phyloP scores from a whole-genome alignment of 371 early-diverging fungal genomes.

The Cokeromyces recurvatus region DNA sequence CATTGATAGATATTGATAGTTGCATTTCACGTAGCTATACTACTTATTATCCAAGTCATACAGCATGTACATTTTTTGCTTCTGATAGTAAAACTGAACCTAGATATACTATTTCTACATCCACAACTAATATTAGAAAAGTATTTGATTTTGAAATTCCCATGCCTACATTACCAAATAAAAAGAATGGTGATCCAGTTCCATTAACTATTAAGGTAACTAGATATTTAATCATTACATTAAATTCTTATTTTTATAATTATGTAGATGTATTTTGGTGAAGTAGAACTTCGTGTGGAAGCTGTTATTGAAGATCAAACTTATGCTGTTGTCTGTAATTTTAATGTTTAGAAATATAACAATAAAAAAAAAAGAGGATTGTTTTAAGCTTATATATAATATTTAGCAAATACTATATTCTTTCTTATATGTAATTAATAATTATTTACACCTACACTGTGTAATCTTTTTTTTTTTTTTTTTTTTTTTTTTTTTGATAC shows the following conservation, averaged over 20 bases:
- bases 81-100: constrained; percentile 51
- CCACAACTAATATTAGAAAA: constrained; percentile 33
- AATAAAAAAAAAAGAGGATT: background rate
- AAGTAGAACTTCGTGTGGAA: constrained; percentile 56
- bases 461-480: too few relatives aligned
- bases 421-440: too few relatives aligned
- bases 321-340: constrained; percentile 38
- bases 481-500: too few relatives aligned
- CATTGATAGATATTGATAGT: constrained; percentile 35
- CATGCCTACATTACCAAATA: constrained; percentile 50
- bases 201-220: constrained; percentile 36
- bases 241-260: background rate
- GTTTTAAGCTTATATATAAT: too few relatives aligned
- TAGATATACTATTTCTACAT: constrained; percentile 44
- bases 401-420: too few relatives aligned
- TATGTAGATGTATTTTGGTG: constrained; percentile 57
- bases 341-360: constrained; percentile 28
- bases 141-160: constrained; percentile 60
- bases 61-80: constrained; percentile 52
- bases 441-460: too few relatives aligned
- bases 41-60: constrained; percentile 50
- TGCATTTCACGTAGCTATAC: constrained; percentile 50
- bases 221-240: background rate
- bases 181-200: constrained; percentile 30
- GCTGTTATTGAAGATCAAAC: constrained; percentile 53